Percentiles rank a stretch among this genome's conserved stretches.
These are phyloP conservation scores for Trichoderma virens DNA, from an alignment of 495 filamentous ascomycete species.

Conservation along the genomic window DNA sequence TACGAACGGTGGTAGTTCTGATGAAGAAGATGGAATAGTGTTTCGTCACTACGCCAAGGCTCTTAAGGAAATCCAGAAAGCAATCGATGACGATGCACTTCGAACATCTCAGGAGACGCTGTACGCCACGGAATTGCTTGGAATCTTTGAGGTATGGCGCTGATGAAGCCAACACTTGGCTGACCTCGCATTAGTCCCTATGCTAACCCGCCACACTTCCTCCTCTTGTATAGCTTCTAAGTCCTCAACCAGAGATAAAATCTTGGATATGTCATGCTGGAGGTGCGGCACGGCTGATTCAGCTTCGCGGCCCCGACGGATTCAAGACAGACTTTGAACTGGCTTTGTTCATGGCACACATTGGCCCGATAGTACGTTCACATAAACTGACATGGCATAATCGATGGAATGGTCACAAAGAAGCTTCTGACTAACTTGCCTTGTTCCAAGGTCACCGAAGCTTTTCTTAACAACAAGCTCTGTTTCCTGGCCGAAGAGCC, in stretches of 20 bases:
- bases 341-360: constrained; percentile 26
- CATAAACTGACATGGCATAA: too few relatives aligned
- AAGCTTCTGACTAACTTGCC: not conserved
- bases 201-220: not conserved
- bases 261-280: constrained; percentile 23
- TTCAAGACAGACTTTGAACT: constrained; percentile 28
- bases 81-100: constrained; percentile 18
- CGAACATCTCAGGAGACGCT: constrained; percentile 21
- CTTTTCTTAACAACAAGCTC: not conserved
- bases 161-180: not conserved
- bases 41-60: constrained; percentile 23
- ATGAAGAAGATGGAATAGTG: constrained; percentile 13
- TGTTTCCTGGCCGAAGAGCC: constrained; percentile 8
- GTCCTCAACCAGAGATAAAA: constrained; percentile 13
- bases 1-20: not conserved
- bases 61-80: constrained; percentile 24
- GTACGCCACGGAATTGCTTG: constrained; percentile 26
- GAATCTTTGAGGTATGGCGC: constrained; percentile 23
- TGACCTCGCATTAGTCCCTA: not conserved
- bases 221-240: constrained; percentile 17
- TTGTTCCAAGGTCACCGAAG: constrained; percentile 2
- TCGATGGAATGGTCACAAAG: too few relatives aligned
- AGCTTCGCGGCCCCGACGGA: constrained; percentile 24
- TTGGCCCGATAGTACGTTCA: constrained; percentile 21
- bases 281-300: constrained; percentile 22